Base-by-base conservation (phyloP, 202 grass and related monocot species). In the Eragrostis tef region DNA sequence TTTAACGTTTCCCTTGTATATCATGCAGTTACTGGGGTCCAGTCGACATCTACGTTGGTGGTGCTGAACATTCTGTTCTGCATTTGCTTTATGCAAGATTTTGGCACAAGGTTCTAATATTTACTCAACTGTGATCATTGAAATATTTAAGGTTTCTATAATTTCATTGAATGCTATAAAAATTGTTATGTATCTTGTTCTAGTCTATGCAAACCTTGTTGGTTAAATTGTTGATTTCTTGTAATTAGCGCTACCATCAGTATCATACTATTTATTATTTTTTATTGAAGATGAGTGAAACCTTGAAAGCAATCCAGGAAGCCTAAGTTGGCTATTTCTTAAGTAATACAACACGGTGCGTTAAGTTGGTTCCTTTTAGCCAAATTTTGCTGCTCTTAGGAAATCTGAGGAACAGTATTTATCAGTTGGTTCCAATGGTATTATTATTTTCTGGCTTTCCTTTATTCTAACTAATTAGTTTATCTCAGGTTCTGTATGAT, bases 31-130 rank as follows among this genome's bases (percentile, higher is more conserved):
- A 98, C 81, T 98, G 94, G 94, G 86, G 94, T 9, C 94, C 94
- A 67, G 94, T 98, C 63, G 94, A 98, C 67, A 86, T 98, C 74
- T 98, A 98, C 39, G 90, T 98, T 58, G 94, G 94, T 74, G 94
- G 94, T 79, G 94, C 94, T 59, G 94, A 98, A 88, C 94, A 98
- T 86, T 98, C 94, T 84, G 94, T 98, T 67, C 86, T 98, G 74
- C 94, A 98, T 81, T 98, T 98, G 90, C 90, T 98, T 77, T 98
- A 98, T 89, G 94, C 94, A 51, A 93, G 94, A 88, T 98, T 98
- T 89, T 98, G 94, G 94, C 94, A 98, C 83, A 98, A 98, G 94
- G 94, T 97, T 81, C 27, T 65, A 45, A 50, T 59, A 79, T 64
- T 34, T 57, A n/a, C 71, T 26, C 7, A 62, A 31, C 54, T 31